phyloP scores from a whole-genome alignment of 2,329 filamentous ascomycete species.

The Colletotrichum trifolii region DNA sequence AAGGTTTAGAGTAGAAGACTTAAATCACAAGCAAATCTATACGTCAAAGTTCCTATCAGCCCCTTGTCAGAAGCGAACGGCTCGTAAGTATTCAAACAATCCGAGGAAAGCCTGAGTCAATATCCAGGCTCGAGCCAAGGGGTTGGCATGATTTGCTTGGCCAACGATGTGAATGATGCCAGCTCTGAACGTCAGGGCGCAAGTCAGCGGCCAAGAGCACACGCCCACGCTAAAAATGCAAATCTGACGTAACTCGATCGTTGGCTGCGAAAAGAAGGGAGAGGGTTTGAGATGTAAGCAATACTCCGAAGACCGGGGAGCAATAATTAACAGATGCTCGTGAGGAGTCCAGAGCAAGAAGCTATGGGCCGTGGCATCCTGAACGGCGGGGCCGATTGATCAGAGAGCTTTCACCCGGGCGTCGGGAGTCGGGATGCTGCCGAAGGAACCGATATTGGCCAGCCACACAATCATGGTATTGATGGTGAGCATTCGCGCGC shows the following conservation, averaged over 20 bases:
- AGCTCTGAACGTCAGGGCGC: constrained; percentile 23
- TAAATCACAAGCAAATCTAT: too few relatives aligned
- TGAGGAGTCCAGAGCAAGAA: constrained; percentile 11
- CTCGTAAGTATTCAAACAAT: not conserved
- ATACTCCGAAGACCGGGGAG: not conserved
- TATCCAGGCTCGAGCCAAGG: constrained; percentile 21
- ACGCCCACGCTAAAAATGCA: constrained; percentile 1
- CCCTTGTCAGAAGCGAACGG: too few relatives aligned
- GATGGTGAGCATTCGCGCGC: not conserved
- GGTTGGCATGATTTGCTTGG: constrained; percentile 3
- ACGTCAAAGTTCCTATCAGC: too few relatives aligned
- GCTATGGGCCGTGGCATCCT: constrained; percentile 12
- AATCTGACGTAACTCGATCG: not conserved
- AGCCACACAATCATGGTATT: too few relatives aligned
- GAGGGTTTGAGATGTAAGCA: not conserved
- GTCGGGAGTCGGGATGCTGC: too few relatives aligned
- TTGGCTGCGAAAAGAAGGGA: not conserved
- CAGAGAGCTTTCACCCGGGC: not conserved
- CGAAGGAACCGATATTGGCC: too few relatives aligned
- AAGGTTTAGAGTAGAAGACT: too few relatives aligned
- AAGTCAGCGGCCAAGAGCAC: constrained; percentile 5
- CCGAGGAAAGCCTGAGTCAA: constrained; percentile 15
- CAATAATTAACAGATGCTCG: not conserved
- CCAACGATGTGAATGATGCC: constrained; percentile 16
- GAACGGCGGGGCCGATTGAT: constrained; percentile 6